These are phyloP conservation scores for Leptomonas pyrrhocoris DNA, from an alignment of 208 protist species.

Conservation along the genomic window DNA sequence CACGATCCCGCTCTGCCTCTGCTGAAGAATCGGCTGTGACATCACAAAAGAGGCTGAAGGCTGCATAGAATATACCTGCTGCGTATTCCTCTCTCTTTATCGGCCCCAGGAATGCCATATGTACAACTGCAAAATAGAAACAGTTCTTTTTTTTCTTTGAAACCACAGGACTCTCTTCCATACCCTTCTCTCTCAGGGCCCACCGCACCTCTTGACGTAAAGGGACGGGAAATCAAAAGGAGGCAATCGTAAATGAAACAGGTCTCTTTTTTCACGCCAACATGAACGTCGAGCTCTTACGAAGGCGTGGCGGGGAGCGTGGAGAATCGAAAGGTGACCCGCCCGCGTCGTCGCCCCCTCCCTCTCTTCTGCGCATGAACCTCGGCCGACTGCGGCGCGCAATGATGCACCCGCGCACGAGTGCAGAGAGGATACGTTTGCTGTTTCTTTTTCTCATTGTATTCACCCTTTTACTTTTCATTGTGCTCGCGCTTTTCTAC, in stretches of 20 bases:
- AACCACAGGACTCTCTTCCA: background rate
- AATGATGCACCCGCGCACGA: background rate
- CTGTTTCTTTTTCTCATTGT: background rate
- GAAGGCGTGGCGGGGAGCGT: constrained; percentile 10
- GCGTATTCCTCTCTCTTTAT: too few species aligned
- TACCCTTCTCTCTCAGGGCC: background rate
- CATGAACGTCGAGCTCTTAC: background rate
- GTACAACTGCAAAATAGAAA: too few species aligned
- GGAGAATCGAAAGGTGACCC: background rate
- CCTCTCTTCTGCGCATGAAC: background rate
- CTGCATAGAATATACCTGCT: too few species aligned
- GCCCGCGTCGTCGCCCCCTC: background rate
- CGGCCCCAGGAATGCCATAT: too few species aligned
- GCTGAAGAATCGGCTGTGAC: too few species aligned
- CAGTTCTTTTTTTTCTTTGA: background rate
- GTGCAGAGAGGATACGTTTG: background rate
- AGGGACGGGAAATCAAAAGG: background rate
- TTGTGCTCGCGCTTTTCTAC: background rate
- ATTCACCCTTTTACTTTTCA: background rate
- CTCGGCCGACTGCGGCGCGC: background rate
- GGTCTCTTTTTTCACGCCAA: too few species aligned
- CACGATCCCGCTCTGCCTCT: too few species aligned
- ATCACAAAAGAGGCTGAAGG: too few species aligned
- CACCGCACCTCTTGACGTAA: background rate
- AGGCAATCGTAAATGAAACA: background rate